Conservation (phyloP, 2,329 filamentous ascomycete genomes). For the Fusarium caatingaense region DNA sequence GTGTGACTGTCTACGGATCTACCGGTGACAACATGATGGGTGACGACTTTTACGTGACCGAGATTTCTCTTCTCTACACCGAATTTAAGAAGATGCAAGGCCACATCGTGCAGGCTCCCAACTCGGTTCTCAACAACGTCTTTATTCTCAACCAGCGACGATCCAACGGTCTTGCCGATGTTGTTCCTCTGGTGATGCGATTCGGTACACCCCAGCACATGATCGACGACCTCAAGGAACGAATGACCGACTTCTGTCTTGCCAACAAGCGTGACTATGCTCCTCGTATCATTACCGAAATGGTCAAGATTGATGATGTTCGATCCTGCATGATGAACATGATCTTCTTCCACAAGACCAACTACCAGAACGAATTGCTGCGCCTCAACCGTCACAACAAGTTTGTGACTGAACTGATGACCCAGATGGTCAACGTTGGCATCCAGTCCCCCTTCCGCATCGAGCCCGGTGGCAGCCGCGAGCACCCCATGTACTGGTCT, state of each 20-base stretch:
- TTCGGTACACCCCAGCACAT: conserved; percentile 87
- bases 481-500: conserved; percentile 71
- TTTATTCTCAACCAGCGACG: conserved; percentile 96
- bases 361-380: conserved; percentile 93
- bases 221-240: conserved; percentile 83
- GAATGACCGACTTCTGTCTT: conserved; percentile 84
- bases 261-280: conserved; percentile 92
- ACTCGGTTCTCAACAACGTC: conserved; percentile 90
- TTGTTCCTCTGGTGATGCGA: conserved; percentile 83
- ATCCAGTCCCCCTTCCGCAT: conserved; percentile 78
- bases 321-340: conserved; percentile 90
- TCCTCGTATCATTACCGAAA: conserved; percentile 85
- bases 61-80: conserved; percentile 91
- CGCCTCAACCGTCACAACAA: conserved; percentile 92
- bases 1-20: conserved; percentile 91
- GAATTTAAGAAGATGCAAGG: conserved; percentile 99
- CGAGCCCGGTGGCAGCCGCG: conserved; percentile 75
- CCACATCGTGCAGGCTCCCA: conserved; percentile 94
- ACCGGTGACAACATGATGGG: conserved; percentile 81
- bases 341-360: conserved; percentile 97
- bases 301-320: conserved; percentile 82
- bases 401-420: conserved; percentile 92
- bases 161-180: conserved; percentile 88
- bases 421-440: conserved; percentile 82
- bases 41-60: conserved; percentile 96